Evolutionary conservation across 2,329 filamentous ascomycete species (phyloP).

Genomic region (Sporothrix phasma): DNA sequence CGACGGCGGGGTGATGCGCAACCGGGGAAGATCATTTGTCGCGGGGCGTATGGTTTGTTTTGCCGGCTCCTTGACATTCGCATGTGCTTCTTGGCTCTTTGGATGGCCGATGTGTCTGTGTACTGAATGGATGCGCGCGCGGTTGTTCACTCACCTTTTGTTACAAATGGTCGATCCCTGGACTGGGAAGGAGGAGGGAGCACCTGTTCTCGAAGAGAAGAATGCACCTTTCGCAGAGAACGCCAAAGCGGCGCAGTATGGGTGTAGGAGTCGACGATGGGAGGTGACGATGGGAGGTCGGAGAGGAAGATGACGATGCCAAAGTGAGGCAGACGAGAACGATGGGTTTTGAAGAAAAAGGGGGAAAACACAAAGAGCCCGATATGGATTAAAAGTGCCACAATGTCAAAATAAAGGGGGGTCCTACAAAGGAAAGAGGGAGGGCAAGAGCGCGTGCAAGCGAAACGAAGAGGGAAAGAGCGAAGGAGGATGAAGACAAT

Average conservation of each 20-base stretch:
- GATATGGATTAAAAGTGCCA: neutral
- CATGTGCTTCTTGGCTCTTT: neutral
- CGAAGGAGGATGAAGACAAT: neutral
- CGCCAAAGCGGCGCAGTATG: slow-evolving; percentile 2
- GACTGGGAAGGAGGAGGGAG: neutral
- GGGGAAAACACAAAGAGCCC: neutral
- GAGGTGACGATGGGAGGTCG: neutral
- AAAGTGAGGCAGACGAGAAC: neutral
- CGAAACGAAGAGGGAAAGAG: neutral
- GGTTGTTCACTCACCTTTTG: slow-evolving; percentile 2
- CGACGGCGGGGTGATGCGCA: neutral
- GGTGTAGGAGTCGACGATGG: neutral
- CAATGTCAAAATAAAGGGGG: neutral
- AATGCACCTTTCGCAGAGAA: neutral
- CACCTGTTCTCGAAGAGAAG: neutral
- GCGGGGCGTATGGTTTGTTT: neutral
- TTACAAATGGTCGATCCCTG: neutral
- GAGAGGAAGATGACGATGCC: neutral
- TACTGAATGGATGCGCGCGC: neutral
- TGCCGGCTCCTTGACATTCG: neutral
- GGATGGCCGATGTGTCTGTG: neutral
- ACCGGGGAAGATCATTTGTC: neutral
- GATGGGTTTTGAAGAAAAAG: neutral
- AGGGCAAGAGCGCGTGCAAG: neutral
- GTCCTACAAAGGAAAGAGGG: neutral